Conservation (phyloP, 2,329 filamentous ascomycete genomes). For the Ophioceras dolichostomum region DNA sequence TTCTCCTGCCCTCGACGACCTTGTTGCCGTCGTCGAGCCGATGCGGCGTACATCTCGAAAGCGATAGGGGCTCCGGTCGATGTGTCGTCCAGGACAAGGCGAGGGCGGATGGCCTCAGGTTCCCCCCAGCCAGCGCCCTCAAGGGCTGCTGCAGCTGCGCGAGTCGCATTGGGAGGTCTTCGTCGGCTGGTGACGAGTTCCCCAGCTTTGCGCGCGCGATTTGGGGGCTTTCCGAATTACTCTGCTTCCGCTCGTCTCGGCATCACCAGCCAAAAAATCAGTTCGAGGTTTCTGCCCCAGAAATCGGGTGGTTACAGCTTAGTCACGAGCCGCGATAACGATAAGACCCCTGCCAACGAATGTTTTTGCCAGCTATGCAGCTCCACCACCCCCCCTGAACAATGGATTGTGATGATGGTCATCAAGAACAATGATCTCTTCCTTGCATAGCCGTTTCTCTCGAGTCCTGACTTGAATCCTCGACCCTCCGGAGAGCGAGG, state of each 20-base stretch:
- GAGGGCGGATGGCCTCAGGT: constrained; percentile 2
- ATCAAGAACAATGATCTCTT: no score
- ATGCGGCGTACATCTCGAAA: constrained; percentile 18
- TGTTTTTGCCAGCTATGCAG: not conserved
- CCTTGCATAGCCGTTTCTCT: no score
- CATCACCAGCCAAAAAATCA: no score
- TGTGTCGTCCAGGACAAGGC: constrained; percentile 9
- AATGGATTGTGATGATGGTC: no score
- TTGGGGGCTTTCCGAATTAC: not conserved
- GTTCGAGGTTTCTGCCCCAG: no score
- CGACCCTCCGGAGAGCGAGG: no score
- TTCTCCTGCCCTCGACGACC: constrained; percentile 35
- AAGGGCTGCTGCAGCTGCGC: constrained; percentile 31
- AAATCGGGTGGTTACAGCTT: no score
- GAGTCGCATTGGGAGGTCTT: constrained; percentile 26
- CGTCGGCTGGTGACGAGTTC: constrained; percentile 5
- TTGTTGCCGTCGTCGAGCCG: constrained; percentile 23
- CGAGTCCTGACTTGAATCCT: no score
- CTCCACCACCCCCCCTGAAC: no score
- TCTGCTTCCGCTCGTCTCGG: no score
- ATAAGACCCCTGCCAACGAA: constrained; percentile 1
- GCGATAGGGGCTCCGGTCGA: constrained; percentile 14
- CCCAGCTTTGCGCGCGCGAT: not conserved
- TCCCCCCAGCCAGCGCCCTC: constrained; percentile 21
- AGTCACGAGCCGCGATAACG: constrained; percentile 6